phyloP scores from a whole-genome alignment of 179 eudicot species.

The Carnegiea gigantea region DNA sequence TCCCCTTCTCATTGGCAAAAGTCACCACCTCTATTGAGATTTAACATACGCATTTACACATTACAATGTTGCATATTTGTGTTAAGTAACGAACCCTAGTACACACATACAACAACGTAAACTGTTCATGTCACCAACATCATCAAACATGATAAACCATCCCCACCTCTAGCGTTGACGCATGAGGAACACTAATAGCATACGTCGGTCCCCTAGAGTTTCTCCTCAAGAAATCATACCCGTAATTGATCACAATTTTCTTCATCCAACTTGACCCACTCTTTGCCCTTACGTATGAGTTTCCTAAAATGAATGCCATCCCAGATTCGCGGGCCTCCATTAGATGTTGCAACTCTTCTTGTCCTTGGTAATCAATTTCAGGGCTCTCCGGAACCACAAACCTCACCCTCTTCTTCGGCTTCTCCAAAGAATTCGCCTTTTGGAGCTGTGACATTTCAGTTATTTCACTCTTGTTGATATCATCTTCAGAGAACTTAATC shows the following conservation, averaged over 20 bases:
- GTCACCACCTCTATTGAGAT: not conserved
- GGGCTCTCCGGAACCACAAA: conserved; percentile 55
- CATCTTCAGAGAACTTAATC: conserved; percentile 35
- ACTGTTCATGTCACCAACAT: not conserved
- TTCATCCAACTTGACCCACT: conserved; percentile 64
- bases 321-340: conserved; percentile 84
- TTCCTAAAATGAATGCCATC: conserved; percentile 73
- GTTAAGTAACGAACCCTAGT: conserved; percentile 6
- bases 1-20: not conserved
- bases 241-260: conserved; percentile 46
- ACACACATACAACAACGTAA: conserved; percentile 2
- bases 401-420: conserved; percentile 52
- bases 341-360: conserved; percentile 64
- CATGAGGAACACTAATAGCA: conserved; percentile 75
- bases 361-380: conserved; percentile 41
- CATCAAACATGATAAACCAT: conserved; percentile 54
- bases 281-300: conserved; percentile 59
- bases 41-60: conserved; percentile 14
- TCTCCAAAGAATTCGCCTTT: conserved; percentile 26
- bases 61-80: not conserved
- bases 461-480: conserved; percentile 22
- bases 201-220: conserved; percentile 67
- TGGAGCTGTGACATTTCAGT: conserved; percentile 24
- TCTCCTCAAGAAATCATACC: conserved; percentile 64
- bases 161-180: conserved; percentile 80